Evolutionary conservation across 306 rosid species (phyloP).

Genomic region (Cucumis hystrix): DNA sequence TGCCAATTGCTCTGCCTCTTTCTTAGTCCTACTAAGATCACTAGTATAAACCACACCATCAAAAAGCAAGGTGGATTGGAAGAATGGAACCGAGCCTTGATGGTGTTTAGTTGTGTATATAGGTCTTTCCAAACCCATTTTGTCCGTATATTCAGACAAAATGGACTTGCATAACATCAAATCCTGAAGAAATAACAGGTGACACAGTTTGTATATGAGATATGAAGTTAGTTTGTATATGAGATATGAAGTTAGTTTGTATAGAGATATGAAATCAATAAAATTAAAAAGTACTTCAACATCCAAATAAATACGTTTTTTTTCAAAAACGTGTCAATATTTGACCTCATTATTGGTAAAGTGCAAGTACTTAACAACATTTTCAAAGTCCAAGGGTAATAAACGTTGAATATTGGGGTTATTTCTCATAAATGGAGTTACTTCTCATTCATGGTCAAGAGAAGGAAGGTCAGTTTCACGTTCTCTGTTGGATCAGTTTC

Average conservation of each 20-base stretch:
- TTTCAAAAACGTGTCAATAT: background rate
- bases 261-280: background rate
- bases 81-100: conserved; percentile 17
- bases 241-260: background rate
- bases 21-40: conserved; percentile 25
- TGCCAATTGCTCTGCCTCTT: conserved; percentile 50
- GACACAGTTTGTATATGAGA: background rate
- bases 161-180: conserved; percentile 28
- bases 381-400: no score
- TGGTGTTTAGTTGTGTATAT: conserved; percentile 19
- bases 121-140: conserved; percentile 25
- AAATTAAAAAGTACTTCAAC: background rate
- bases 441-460: no score
- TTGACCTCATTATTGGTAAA: background rate
- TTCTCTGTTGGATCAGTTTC: no score
- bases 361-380: background rate
- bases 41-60: conserved; percentile 29
- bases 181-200: conserved; percentile 16
- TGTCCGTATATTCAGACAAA: conserved; percentile 37
- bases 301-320: background rate
- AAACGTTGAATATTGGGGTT: no score
- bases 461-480: no score
- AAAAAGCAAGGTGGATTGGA: conserved; percentile 32
- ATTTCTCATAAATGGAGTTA: no score
- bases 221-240: background rate